Base-by-base conservation (phyloP, 192 early-diverging fungal species). In the Dissophora globulifera region DNA sequence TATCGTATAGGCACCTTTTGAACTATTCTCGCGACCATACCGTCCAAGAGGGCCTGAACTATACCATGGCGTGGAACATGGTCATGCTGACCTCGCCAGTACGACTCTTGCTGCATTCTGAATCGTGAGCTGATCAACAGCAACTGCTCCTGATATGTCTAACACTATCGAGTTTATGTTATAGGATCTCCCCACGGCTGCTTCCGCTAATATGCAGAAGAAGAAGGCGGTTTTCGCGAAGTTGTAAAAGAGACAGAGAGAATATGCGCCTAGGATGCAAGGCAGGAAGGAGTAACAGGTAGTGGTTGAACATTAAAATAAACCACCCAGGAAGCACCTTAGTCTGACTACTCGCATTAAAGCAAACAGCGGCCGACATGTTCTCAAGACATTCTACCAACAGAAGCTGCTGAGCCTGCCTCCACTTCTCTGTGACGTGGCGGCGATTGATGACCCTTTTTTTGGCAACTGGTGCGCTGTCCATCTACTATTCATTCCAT, bases 1-100 rank as follows among this genome's bases (percentile, higher is more conserved):
- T 23, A 30, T 32, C 45, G 13, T 26, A 6, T 62, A 88, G 88
- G 59, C 89, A 93, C 38, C 50, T 93, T 41, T 86, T 98, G 48
- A 96, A 94, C 70, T 93, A 92, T 79, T 93, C 94, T 33, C 92
- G 95, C 56, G 95, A 99, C 78, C 97, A 99, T 68, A 85, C 89
- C 9, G 92, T 96, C 0, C 83, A 85, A 35, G 95, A 99, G 74
- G 93, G 94, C 29, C 84, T 99, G 30, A 82, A 87, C 13, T 96
- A 98, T 78, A 92, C 89, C 29, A 91, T 88, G 30, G 74, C 94
- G 16, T 99, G 97, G 97, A 98, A 95, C 79, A 55, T 86, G 23
- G 85, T 87, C 32, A 93, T 95, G 85, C 84, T 94, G 50, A 91
- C 93, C 63, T 88, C 93, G 25, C 80, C 83, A 50, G 88, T 89